phyloP scores from a whole-genome alignment of 2,329 filamentous ascomycete genomes.

The Leptoxyphium fumago region DNA sequence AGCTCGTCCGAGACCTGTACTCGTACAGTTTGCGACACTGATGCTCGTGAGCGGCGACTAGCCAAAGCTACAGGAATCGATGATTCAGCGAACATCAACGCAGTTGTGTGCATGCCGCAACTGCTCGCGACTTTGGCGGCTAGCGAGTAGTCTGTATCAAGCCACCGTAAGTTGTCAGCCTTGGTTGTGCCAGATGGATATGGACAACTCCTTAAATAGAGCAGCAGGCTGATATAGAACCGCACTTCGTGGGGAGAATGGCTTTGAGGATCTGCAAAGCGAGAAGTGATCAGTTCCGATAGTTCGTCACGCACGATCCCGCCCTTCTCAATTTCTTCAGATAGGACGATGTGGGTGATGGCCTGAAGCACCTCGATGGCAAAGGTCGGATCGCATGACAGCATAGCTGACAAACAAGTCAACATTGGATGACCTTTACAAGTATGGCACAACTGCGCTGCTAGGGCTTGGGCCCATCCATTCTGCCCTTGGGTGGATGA shows the following conservation, averaged over 20 bases:
- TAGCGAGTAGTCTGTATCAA: slow-evolving; percentile 62
- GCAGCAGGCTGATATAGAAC: slow-evolving; percentile 60
- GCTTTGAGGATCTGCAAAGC: slow-evolving; percentile 40
- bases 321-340: slow-evolving; percentile 49
- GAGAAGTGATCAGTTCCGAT: slow-evolving; percentile 49
- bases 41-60: slow-evolving; percentile 10
- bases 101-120: slow-evolving; percentile 78
- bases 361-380: slow-evolving; percentile 58
- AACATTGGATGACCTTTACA: slow-evolving; percentile 40
- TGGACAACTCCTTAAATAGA: slow-evolving; percentile 77
- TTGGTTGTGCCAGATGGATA: slow-evolving; percentile 62
- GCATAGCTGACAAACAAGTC: slow-evolving; percentile 49
- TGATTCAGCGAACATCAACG: slow-evolving; percentile 70
- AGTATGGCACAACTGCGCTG: slow-evolving; percentile 7
- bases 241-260: slow-evolving; percentile 48
- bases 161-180: slow-evolving; percentile 67
- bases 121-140: slow-evolving; percentile 57
- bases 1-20: slow-evolving; percentile 44
- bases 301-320: slow-evolving; percentile 45
- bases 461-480: background rate
- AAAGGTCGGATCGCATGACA: slow-evolving; percentile 52
- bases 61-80: slow-evolving; percentile 3
- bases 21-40: slow-evolving; percentile 20
- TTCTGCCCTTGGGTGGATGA: no score
- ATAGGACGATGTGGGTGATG: slow-evolving; percentile 67